Evolutionary conservation across 768 basidiomycete species (phyloP), one percentile per base, ranked within the genome.

Genomic region (Rhizopogon vulgaris): DNA sequence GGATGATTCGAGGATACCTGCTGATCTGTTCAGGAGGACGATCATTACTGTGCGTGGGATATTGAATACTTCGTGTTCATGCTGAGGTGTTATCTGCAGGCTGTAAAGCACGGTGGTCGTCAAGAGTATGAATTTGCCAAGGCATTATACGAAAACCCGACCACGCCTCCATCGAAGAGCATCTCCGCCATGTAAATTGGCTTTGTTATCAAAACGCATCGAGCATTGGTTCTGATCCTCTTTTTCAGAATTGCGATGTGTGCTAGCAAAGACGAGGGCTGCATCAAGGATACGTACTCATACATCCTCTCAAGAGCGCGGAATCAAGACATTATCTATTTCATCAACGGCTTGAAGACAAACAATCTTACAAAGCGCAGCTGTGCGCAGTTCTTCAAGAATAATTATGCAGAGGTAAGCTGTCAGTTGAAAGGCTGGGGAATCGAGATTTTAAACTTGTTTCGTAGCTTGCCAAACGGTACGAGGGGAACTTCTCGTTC

Each of bases 1-100:
- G 7, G 88, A 95, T 62, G 81, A 86, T 59, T 85, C 84, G 0
- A 73, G 68, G 49, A 90, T 98, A 57, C 90, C 91, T 6, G 78
- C 82, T 25, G 94, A 97, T 69, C 69, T 98, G 41, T 78, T 86
- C 58, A 61, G 72, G 27, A 69, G 76, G 38, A 80, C 80, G 38
- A 84, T 75, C 65, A 58, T 63, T 27, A 73, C 69, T 47, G 85
- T 87, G 57, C 14, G 78, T 63, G 7, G 12, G 39, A 28, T n/a
- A 24, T 48, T 10, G 14, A n/a, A 32, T 25, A 17, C 42, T 8
- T 15, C 38, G 45, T 39, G 36, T 18, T 46, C 36, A 49, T 37
- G 48, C 38, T 14, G 41, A 38, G 10, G 38, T 50, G 18, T 52
- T 39, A 4, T 30, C 49, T 25, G 42, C 32, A 88, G 83, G 84